Percentiles rank a stretch among this genome's conserved stretches.
Evolutionary conservation across 495 filamentous ascomycete genomes (phyloP).

Genomic region (Lineolata rhizophorae): DNA sequence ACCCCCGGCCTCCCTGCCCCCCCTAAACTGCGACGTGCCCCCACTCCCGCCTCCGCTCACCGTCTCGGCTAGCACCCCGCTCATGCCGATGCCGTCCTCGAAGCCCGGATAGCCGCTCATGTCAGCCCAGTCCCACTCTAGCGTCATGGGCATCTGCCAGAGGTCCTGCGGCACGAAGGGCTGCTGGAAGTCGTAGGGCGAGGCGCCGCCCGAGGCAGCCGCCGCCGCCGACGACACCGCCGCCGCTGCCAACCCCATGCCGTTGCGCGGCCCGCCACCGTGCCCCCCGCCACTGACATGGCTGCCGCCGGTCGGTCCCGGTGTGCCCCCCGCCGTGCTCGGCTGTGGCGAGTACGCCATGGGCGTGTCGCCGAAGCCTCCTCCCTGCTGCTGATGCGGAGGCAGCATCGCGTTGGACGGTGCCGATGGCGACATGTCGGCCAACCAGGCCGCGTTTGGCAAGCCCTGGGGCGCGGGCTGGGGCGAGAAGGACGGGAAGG

Average conservation of each 20-base stretch:
- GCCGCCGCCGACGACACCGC: too few species aligned
- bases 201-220: not conserved
- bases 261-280: not conserved
- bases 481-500: not conserved
- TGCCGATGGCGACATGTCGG: not conserved
- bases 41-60: too few species aligned
- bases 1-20: too few species aligned
- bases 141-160: conserved; percentile 87
- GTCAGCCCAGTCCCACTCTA: conserved; percentile 98
- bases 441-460: not conserved
- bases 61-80: too few species aligned
- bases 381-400: not conserved
- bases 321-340: conserved; percentile 8
- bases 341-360: conserved; percentile 3
- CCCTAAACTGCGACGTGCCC: too few species aligned
- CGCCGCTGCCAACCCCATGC: not conserved
- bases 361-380: not conserved
- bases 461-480: not conserved
- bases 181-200: conserved; percentile 45
- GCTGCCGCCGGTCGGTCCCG: not conserved
- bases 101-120: too few species aligned
- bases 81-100: too few species aligned
- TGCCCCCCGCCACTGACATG: not conserved
- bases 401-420: not conserved
- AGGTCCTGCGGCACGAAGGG: conserved; percentile 92